These are phyloP conservation scores for Stereum hirsutum DNA, from an alignment of 1,284 basidiomycete genomes.

Conservation along the genomic window DNA sequence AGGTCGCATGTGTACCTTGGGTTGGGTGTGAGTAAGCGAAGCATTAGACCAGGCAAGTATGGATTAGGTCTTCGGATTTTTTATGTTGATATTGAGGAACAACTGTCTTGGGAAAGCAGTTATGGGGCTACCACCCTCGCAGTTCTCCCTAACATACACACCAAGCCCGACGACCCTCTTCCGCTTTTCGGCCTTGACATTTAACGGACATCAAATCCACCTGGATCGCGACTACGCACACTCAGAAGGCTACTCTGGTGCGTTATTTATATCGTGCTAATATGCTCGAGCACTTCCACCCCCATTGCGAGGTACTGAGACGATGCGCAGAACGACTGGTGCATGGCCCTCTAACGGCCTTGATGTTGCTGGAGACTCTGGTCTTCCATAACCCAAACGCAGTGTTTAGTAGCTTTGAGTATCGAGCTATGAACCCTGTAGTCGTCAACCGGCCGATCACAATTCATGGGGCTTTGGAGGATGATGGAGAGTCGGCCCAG, in stretches of 20 bases:
- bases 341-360: constrained; percentile 73
- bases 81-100: constrained; percentile 28
- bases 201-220: constrained; percentile 71
- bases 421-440: constrained; percentile 69
- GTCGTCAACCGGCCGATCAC: constrained; percentile 52
- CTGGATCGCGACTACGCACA: constrained; percentile 65
- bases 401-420: constrained; percentile 48
- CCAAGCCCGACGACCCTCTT: constrained; percentile 70
- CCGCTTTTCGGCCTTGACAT: constrained; percentile 78
- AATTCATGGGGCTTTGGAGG: constrained; percentile 42
- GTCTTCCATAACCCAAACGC: constrained; percentile 35
- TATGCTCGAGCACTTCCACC: too few relatives aligned
- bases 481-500: constrained; percentile 18
- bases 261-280: constrained; percentile 15
- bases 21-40: constrained; percentile 21
- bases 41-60: constrained; percentile 31
- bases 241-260: constrained; percentile 71
- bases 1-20: constrained; percentile 69
- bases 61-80: not conserved
- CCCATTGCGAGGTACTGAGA: not conserved
- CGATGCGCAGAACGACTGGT: constrained; percentile 56
- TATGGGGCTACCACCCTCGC: constrained; percentile 41
- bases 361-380: constrained; percentile 64
- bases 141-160: constrained; percentile 56
- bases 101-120: too few relatives aligned